Base-by-base conservation (phyloP, 108 stramenopile species). In the Nannochloropsis gaditana region DNA sequence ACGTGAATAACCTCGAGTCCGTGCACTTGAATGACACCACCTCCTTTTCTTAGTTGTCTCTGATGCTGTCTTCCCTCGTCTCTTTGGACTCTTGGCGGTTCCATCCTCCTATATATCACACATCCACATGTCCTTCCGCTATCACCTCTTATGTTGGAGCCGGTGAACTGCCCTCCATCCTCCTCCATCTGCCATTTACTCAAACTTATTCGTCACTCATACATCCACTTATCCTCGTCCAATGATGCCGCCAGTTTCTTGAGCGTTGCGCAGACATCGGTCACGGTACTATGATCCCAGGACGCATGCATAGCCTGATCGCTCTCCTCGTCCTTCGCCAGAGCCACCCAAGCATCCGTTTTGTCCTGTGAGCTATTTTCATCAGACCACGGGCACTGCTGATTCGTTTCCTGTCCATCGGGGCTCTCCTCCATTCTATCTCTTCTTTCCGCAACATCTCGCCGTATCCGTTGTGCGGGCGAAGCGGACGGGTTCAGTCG, bases 171-270 rank as follows among this genome's bases (percentile, higher is more conserved):
- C 59, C 59, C 59, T 73, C 59, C 47, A 50, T n/a, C 59, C n/a
- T n/a, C 59, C 59, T 73, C 59, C 59, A 15, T 73, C 59, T n/a
- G 19, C n/a, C 59, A 15, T 2, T 73, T n/a, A 1, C 59, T 73
- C 0, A 15, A 15, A n/a, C 8, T 8, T n/a, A 6, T 73, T n/a
- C 15, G 15, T 73, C 59, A 73, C n/a, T 73, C 59, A 73, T 73
- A 73, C 59, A 73, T 73, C 59, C 59, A 73, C n/a, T n/a, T 73
- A n/a, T 73, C 59, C 59, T 73, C 59, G 19, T 73, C 59, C 59
- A 73, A 8, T 15, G 59, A 73, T 6, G 4, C 8, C 59, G 59
- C 59, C 59, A 73, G 2, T n/a, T 73, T 8, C n/a, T 73, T 73
- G 19, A 73, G 6, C 15, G 15, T 73, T n/a, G 15, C 59, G n/a